Percentiles rank a stretch among this genome's conserved stretches.
Conservation (phyloP, 1,139 yeast genomes). For the Dujonia santamariae region DNA sequence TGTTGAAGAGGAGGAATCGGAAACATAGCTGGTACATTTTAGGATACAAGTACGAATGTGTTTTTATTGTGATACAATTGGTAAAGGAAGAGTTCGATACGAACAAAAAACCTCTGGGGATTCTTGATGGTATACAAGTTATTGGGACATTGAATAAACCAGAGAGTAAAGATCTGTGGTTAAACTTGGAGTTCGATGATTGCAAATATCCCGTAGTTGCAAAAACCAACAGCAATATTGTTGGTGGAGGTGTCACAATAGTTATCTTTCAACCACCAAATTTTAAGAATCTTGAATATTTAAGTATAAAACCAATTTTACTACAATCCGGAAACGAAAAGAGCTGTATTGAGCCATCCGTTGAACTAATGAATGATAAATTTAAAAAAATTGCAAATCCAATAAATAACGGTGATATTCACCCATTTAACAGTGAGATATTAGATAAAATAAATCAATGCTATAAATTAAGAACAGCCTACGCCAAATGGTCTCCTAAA, state of each 20-base stretch:
- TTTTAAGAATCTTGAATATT: conserved; percentile 72
- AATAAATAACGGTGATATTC: not conserved
- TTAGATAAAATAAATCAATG: conserved; percentile 6
- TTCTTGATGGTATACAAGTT: conserved; percentile 1
- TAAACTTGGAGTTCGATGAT: not conserved
- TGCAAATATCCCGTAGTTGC: not conserved
- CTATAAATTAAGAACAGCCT: conserved; percentile 1
- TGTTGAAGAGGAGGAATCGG: conserved; percentile 12
- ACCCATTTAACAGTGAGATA: conserved; percentile 4
- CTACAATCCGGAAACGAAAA: conserved; percentile 45
- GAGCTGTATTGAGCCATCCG: not conserved
- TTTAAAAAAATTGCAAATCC: conserved; percentile 1
- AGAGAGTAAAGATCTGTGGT: not conserved
- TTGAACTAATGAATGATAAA: conserved; percentile 1
- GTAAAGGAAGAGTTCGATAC: conserved; percentile 6
- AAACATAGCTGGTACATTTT: conserved; percentile 14
- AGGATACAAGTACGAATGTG: conserved; percentile 26
- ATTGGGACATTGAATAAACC: conserved; percentile 2
- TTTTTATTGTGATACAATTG: conserved; percentile 25
- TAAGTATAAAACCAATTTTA: conserved; percentile 68
- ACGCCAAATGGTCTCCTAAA: not conserved
- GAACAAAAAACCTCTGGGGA: conserved; percentile 1
- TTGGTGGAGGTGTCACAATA: conserved; percentile 23
- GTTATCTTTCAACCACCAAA: conserved; percentile 73
- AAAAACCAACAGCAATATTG: not conserved